Conservation (phyloP, 495 filamentous ascomycete genomes). For the Elaphomyces granulatus region DNA sequence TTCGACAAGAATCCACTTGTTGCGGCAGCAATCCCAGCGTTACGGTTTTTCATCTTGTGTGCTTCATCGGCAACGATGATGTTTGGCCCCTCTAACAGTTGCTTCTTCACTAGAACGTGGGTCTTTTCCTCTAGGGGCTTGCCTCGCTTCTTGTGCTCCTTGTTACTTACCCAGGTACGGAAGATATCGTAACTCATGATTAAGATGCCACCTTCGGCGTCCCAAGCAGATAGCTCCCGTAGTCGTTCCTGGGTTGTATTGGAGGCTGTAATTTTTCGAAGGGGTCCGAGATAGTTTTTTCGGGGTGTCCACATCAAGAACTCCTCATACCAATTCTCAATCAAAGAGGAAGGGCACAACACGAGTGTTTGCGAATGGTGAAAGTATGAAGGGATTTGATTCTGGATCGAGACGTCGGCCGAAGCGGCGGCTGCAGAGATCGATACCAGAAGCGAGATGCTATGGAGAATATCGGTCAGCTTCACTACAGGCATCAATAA, state of each 20-base stretch:
- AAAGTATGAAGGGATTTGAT: conserved; percentile 53
- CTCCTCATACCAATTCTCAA: conserved; percentile 77
- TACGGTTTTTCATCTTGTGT: conserved; percentile 57
- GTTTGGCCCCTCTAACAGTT: conserved; percentile 45
- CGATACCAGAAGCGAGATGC: conserved; percentile 62
- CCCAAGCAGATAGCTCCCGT: conserved; percentile 41
- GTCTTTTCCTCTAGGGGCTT: conserved; percentile 18
- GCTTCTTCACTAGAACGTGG: conserved; percentile 24
- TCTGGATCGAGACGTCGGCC: conserved; percentile 33
- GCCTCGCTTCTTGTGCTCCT: conserved; percentile 9
- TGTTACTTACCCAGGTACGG: conserved; percentile 29
- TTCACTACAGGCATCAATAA: not conserved
- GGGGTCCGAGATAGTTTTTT: conserved; percentile 29
- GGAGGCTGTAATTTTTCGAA: conserved; percentile 34
- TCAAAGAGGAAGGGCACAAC: conserved; percentile 57
- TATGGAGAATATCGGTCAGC: conserved; percentile 11
- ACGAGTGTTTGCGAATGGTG: conserved; percentile 51
- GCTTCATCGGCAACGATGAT: conserved; percentile 86
- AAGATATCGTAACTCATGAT: conserved; percentile 63
- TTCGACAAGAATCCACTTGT: conserved; percentile 45
- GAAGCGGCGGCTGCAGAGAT: conserved; percentile 53
- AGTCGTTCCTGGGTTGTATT: conserved; percentile 21
- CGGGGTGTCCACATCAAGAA: conserved; percentile 51
- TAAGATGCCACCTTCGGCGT: conserved; percentile 51
- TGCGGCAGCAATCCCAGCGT: conserved; percentile 34